Base-by-base conservation (phyloP, 805 yeast species). In the Huiozyma naganishii region DNA sequence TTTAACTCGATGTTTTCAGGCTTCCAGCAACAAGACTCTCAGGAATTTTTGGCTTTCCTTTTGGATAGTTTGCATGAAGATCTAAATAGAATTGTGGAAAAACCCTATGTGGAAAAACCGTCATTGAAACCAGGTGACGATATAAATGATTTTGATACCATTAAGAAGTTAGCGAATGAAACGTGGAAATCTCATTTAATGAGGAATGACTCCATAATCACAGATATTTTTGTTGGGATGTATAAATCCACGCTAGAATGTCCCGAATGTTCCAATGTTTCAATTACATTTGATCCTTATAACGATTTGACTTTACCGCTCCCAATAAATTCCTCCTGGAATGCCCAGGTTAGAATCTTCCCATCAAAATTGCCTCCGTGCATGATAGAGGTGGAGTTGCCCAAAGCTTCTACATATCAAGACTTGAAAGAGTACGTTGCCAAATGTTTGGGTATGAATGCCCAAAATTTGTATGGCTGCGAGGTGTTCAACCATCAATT, bases 1-100 rank as follows among this genome's bases (percentile, higher is more conserved):
- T 83, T 74, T 55, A 83, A 88, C 35, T 74, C 81, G 1, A 77
- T 85, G 77, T 92, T 92, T 67, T 73, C 83, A 0, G 95, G 92
- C 0, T 87, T 82, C 55, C 78, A 76, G 51, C 97, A 92, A 60
- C 97, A 90, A 58, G 98, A 90, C 59, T 86, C 97, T 0, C 97
- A 92, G 60, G 97, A 92, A 57, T 83, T 92, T 55, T 69, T 90
- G 40, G 88, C 95, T 11, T 90, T 85, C 71, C 63, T 92, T 27
- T 69, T 92, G 27, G 97, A 92, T 64, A 90, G 95, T 2, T 67
- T 90, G 29, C 97, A 92, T 57, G 97, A 90, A 62, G 97, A 90
- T 63, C 68, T 90, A 49, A 92, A 92, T 57, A 70, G 96, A 44
- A 80, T 90, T 29, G 58, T 75, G 7, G 67, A 83, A 33, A 92